Evolutionary conservation across 306 rosid species (phyloP).

Genomic region (Neltuma alba): DNA sequence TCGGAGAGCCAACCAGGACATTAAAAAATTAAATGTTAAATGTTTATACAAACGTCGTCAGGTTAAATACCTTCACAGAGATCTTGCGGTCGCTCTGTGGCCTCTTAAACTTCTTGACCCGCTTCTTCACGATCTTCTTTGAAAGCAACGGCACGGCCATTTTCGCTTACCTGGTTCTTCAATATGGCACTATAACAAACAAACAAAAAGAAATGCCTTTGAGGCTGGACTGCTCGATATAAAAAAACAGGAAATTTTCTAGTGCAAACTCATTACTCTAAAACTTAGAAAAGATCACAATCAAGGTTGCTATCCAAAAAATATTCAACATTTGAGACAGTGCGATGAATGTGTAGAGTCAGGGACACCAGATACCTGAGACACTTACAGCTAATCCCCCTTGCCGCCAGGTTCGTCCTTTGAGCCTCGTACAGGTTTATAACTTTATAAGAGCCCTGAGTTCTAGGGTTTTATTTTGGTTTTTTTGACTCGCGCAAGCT

Average conservation of each 20-base stretch:
- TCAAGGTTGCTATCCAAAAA: background rate
- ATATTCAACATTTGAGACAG: background rate
- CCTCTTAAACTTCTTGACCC: constrained; percentile 73
- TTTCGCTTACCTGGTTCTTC: constrained; percentile 23
- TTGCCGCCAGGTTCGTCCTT: background rate
- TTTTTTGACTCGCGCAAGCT: background rate
- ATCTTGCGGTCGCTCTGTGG: constrained; percentile 80
- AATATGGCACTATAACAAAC: background rate
- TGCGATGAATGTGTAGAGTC: background rate
- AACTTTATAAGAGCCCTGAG: background rate
- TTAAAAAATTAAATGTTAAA: background rate
- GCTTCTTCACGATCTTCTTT: constrained; percentile 75
- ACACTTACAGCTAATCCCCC: background rate
- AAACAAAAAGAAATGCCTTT: background rate
- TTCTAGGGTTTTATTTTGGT: background rate
- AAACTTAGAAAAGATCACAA: background rate
- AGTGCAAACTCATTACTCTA: background rate
- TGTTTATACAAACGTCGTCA: background rate
- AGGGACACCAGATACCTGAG: background rate
- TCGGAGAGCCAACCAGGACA: background rate
- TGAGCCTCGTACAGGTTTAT: background rate
- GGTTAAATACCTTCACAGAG: constrained; percentile 60
- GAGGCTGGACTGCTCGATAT: background rate
- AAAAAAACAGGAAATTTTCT: background rate
- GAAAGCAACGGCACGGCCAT: constrained; percentile 77